These are phyloP conservation scores for Thielaviopsis euricoi DNA, from an alignment of 2,329 filamentous ascomycete genomes.

Conservation along the genomic window DNA sequence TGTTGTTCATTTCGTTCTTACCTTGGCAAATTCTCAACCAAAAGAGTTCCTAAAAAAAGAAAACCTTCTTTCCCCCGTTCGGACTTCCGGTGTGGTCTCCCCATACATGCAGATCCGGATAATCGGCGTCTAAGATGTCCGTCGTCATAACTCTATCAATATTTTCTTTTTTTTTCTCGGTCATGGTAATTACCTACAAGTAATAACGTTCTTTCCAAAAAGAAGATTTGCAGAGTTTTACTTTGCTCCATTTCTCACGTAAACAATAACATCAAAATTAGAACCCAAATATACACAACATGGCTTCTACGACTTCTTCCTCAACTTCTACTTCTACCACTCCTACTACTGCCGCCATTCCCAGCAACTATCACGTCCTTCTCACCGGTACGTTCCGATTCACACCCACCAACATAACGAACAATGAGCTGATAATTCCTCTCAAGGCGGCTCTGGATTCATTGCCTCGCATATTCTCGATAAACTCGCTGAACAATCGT, in stretches of 20 bases:
- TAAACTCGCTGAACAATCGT: slow-evolving; percentile 20
- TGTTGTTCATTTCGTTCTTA: too few species aligned
- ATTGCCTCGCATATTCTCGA: slow-evolving; percentile 37
- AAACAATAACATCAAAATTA: too few species aligned
- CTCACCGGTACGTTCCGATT: slow-evolving; percentile 1
- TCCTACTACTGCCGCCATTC: background rate
- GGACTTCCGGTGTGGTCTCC: background rate
- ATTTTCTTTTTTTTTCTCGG: background rate
- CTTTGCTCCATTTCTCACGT: too few species aligned
- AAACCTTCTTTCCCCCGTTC: background rate
- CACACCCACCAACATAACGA: too few species aligned
- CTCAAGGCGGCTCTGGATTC: slow-evolving; percentile 32
- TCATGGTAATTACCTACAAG: background rate
- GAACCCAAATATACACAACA: too few species aligned
- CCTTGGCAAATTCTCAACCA: too few species aligned
- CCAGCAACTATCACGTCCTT: background rate
- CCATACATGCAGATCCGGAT: background rate
- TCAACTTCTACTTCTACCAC: too few species aligned
- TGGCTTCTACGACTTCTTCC: too few species aligned
- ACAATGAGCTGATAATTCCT: background rate
- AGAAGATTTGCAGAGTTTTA: background rate
- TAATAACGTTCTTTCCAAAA: too few species aligned
- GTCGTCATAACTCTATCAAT: background rate
- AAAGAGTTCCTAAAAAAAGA: too few species aligned
- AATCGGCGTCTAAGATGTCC: background rate